Base-by-base conservation (phyloP, 208 protist genomes). In the Strigomonas oncopelti region DNA sequence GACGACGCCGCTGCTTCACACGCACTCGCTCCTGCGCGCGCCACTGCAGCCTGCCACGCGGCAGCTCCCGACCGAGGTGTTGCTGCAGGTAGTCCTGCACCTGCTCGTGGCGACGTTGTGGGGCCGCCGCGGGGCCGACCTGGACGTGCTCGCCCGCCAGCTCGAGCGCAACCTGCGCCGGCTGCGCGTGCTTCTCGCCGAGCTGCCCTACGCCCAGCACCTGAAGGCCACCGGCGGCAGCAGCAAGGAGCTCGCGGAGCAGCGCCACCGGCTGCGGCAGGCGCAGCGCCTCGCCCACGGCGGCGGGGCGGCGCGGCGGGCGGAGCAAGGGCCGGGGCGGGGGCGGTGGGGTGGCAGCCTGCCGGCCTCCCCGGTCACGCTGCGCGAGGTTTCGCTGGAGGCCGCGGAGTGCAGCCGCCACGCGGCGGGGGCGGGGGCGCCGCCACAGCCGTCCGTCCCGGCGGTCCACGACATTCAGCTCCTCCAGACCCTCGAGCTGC, bases 141-240 rank as follows among this genome's bases (percentile, higher is more conserved):
- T 88, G 36, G 89, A 92, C 24, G 81, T 73, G 56, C 67, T 92
- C 24, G 53, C 89, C 45, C 80, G 80, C 0, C 69, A 84, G 52
- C 71, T 92, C n/a, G 89, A 94, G 72, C 77, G 84, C 53, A 88
- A 90, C 61, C 77, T 94, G 46, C 84, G 86, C 13, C 85, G 84
- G 1, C 76, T 94, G 42, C 78, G 71, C 5, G 71, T 80, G 7
- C 83, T 94, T 14, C 75, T 94, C 36, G 58, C 72, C 32, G 74
- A 85, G 60, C 67, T 87, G 54, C 54, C 79, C n/a, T 78, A 82
- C 59, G 61, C 81, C 13, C 61, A 66, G 32, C 75, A 83, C 64
- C 58, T 87, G 58, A 63, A 62, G 48, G 59, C 34, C 28, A 71
- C 16, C 25, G 32, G 38, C 24, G 14, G 31, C 46, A 36, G 16